A percentile compares a stretch with the other conserved stretches of the same genome.
These are phyloP conservation scores for Falciphora oryzae DNA, from an alignment of 2,329 filamentous ascomycete species.

Conservation along the genomic window DNA sequence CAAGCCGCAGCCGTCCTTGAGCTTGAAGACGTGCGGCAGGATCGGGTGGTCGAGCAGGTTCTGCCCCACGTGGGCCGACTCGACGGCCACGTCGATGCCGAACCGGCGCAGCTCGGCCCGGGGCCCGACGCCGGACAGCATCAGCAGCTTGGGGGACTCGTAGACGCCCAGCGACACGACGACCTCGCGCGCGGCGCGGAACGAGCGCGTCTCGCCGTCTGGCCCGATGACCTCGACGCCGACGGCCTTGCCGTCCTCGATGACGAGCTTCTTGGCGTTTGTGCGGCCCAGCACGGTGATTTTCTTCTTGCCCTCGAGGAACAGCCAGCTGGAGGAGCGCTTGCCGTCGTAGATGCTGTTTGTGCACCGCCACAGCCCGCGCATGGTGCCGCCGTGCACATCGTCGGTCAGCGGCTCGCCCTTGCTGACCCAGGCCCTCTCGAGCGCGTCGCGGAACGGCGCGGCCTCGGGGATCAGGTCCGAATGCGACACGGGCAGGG, in stretches of 20 bases:
- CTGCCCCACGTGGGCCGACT: conserved; percentile 57
- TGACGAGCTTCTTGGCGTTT: conserved; percentile 26
- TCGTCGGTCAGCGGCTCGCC: conserved; percentile 46
- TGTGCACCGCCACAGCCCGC: conserved; percentile 46
- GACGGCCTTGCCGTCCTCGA: conserved; percentile 36
- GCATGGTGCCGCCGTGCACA: conserved; percentile 50
- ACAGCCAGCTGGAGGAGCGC: conserved; percentile 46
- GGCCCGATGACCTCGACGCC: conserved; percentile 42
- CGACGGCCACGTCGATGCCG: conserved; percentile 45
- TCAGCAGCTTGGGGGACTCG: conserved; percentile 59
- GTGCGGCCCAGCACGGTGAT: conserved; percentile 27
- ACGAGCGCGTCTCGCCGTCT: conserved; percentile 33
- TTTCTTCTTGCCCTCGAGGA: conserved; percentile 47
- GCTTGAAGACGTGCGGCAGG: conserved; percentile 41
- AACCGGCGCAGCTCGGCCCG: conserved; percentile 43
- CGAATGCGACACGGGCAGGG: conserved; percentile 48
- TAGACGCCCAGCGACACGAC: conserved; percentile 48
- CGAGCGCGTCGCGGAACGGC: conserved; percentile 44
- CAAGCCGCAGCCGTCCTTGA: conserved; percentile 34
- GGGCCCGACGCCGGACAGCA: conserved; percentile 59
- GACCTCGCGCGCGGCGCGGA: conserved; percentile 34
- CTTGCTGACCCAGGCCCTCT: conserved; percentile 46
- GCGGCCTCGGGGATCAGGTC: conserved; percentile 46
- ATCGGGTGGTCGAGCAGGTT: conserved; percentile 60
- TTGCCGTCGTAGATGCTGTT: conserved; percentile 53